Base-by-base conservation (phyloP, 495 filamentous ascomycete genomes). In the Bacidia gigantensis region DNA sequence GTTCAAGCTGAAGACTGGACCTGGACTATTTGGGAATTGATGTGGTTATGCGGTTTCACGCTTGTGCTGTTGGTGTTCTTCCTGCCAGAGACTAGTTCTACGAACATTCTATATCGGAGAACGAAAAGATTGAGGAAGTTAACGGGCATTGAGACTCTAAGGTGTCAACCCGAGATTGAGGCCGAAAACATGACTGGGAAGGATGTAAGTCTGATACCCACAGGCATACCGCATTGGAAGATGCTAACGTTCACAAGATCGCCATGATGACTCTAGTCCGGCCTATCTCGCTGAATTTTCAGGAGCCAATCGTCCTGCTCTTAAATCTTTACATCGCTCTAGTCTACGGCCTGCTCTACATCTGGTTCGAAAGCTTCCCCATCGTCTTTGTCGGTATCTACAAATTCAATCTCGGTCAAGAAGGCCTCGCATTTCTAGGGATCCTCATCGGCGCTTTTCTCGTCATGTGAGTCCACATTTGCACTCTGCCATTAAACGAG, bases 281-380 rank as follows among this genome's bases (percentile, higher is more conserved):
- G 7, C 70, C 74, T 0, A 68, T 74, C 44, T 57, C 68, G 22
- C 59, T 76, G 5, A 68, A 61, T 38, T 69, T 72, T 51, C 49
- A 62, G 0, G 74, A 78, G 49, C 76, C 74, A 1, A 70, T 74
- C 39, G 69, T 78, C 20, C 61, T 78, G 53, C 47, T 75, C 5
- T 58, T 75, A 2, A 76, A 77, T 54, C 64, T 78, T 18, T 77
- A 78, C 58, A 74, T 71, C 42, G 62, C 72, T 3, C 65, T 79
- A 0, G 65, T 73, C 32, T 78, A 80, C 46, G 73, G 69, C 2
- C 68, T 79, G 24, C 63, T 75, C 9, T 80, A 77, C 57, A 68
- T 73, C 57, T 80, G 69, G 67, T 78, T 80, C 63, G 77, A 80
- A 56, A 70, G 69, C 3, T 80, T 77, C 60, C 75, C 74, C 1